Evolutionary conservation across 345 rosid species (phyloP).

Genomic region (Populus pruinosa): DNA sequence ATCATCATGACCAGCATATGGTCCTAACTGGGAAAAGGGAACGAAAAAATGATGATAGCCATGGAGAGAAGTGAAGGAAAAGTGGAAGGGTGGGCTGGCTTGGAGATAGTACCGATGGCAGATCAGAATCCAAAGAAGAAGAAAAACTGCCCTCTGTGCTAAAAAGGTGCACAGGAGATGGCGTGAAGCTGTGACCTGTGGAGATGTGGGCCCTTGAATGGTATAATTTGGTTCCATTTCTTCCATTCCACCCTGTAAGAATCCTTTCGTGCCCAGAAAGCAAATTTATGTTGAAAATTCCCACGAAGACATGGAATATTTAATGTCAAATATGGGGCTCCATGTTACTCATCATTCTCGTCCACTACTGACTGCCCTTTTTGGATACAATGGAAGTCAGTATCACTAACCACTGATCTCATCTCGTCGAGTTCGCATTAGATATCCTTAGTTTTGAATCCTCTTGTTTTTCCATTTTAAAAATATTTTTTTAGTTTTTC

Average conservation of each 20-base stretch:
- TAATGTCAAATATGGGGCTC: not conserved
- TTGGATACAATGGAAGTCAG: not conserved
- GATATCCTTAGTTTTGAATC: too few relatives aligned
- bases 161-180: not conserved
- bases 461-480: too few relatives aligned
- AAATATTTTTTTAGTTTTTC: too few relatives aligned
- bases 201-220: slow-evolving; percentile 1
- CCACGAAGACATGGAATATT: not conserved
- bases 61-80: not conserved
- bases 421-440: not conserved
- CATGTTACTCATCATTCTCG: slow-evolving; percentile 17
- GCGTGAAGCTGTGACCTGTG: slow-evolving; percentile 16
- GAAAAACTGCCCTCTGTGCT: slow-evolving; percentile 3
- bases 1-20: not conserved
- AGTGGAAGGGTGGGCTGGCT: slow-evolving; percentile 5
- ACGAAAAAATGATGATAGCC: not conserved
- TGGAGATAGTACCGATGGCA: slow-evolving; percentile 18
- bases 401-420: not conserved
- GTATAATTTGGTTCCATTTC: slow-evolving; percentile 4
- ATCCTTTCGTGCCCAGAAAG: slow-evolving; percentile 28
- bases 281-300: slow-evolving; percentile 23
- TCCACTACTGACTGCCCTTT: not conserved
- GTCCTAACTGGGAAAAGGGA: not conserved
- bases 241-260: slow-evolving; percentile 2
- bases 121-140: slow-evolving; percentile 32